Base-by-base conservation (phyloP, 306 rosid genomes). In the Fragaria iinumae region DNA sequence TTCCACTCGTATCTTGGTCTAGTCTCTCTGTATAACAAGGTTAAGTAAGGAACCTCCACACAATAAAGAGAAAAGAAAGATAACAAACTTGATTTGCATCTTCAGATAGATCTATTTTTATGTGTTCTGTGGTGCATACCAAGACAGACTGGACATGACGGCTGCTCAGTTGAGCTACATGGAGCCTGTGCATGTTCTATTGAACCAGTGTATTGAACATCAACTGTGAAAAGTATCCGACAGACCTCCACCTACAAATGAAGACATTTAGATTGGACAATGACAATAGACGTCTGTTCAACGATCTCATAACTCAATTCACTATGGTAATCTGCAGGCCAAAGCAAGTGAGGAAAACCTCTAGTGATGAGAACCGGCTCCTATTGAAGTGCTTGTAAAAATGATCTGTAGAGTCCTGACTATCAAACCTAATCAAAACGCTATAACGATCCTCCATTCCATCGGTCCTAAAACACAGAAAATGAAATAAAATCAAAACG, bases 121-220 rank as follows among this genome's bases (percentile, higher is more conserved):
- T 48, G 39, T 25, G 57, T 16, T 55, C 44, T 49, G 32, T 10
- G 14, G 53, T 38, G 32, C 53, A 64, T 83, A 91, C 98, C 97
- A 53, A 95, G 93, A 83, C 98, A 95, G 34, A 95, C 98, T 1
- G 98, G 97, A 83, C 97, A 95, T 11, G 95, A 32, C 41, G 98
- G 93, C 81, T 89, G 98, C 60, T 95, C 97, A 11, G 92, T 93
- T 64, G 96, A 92, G 84, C 78, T 82, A 63, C 85, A 85, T 20
- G 84, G 83, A 41, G 95, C 84, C 38, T 92, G 98, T 38, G 91
- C 91, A 69, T 86, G 97, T 79, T 88, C 98, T 69, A 92, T 88
- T 49, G 91, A 90, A 63, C 96, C 97, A 38, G 96, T 92, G 84
- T 90, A 95, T 67, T 90, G 96, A 71, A 95, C 95, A 87, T 95